Evolutionary conservation across 176 grass and related monocot genomes (phyloP).

Genomic region (Phyllostachys edulis): DNA sequence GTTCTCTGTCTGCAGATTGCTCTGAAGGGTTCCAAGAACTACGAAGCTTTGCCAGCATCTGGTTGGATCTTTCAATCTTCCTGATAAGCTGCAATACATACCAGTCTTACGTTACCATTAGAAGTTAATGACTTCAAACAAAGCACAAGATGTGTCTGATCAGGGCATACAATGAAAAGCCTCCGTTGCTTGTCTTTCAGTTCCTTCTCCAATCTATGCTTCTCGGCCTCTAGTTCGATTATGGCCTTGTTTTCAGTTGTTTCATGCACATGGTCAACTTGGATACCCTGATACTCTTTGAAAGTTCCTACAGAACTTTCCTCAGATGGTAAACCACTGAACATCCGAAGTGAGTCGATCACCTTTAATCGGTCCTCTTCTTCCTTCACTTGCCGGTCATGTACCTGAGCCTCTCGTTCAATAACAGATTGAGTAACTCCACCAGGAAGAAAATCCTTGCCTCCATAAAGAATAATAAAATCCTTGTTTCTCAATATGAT

Average conservation of each 20-base stretch:
- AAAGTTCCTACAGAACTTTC: slow-evolving; percentile 54
- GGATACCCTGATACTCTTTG: slow-evolving; percentile 70
- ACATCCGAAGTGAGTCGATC: slow-evolving; percentile 46
- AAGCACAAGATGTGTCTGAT: slow-evolving; percentile 9
- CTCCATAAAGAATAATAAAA: slow-evolving; percentile 94
- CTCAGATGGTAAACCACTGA: slow-evolving; percentile 30
- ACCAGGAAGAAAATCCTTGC: slow-evolving; percentile 88
- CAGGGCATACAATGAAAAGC: slow-evolving; percentile 66
- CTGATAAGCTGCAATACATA: slow-evolving; percentile 57
- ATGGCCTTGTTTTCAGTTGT: slow-evolving; percentile 29
- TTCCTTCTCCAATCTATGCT: slow-evolving; percentile 68
- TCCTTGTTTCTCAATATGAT: slow-evolving; percentile 92
- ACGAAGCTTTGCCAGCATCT: slow-evolving; percentile 57
- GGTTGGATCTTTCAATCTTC: slow-evolving; percentile 80
- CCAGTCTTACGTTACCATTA: background rate
- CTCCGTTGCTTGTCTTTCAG: slow-evolving; percentile 57
- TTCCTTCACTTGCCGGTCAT: slow-evolving; percentile 67
- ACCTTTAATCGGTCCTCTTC: slow-evolving; percentile 68
- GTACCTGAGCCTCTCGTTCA: slow-evolving; percentile 55
- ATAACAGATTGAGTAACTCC: slow-evolving; percentile 54
- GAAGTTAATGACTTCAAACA: slow-evolving; percentile 12
- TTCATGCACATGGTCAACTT: slow-evolving; percentile 37
- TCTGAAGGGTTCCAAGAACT: slow-evolving; percentile 50
- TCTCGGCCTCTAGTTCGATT: slow-evolving; percentile 65
- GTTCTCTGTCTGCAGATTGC: slow-evolving; percentile 65